Conservation (phyloP, 2,329 filamentous ascomycete genomes). For the Emergomyces africanus region DNA sequence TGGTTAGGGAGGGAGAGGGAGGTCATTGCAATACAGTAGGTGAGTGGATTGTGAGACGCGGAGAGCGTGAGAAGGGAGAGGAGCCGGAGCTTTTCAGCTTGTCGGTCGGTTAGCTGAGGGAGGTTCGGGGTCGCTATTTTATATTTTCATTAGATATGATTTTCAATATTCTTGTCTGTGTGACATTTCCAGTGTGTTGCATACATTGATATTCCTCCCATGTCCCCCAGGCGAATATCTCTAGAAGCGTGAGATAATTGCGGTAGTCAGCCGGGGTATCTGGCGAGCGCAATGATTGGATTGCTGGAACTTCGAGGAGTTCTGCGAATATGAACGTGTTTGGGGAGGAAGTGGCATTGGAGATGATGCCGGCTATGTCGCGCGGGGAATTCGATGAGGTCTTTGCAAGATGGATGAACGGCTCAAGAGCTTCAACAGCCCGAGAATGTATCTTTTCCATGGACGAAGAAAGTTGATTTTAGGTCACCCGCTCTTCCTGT, state of each 20-base stretch:
- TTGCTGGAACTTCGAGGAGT: slow-evolving; percentile 67
- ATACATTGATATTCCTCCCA: slow-evolving; percentile 61
- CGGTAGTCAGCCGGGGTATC: slow-evolving; percentile 48
- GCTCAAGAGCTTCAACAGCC: slow-evolving; percentile 52
- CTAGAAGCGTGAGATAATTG: slow-evolving; percentile 55
- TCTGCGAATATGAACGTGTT: slow-evolving; percentile 91
- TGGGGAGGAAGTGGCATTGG: slow-evolving; percentile 74
- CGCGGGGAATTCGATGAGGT: slow-evolving; percentile 58
- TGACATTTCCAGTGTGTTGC: slow-evolving; percentile 19
- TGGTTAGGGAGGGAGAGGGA: slow-evolving; percentile 54
- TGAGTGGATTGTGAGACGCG: slow-evolving; percentile 52
- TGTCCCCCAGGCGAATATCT: slow-evolving; percentile 88
- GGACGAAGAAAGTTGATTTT: background rate
- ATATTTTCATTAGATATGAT: background rate
- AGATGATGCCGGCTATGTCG: slow-evolving; percentile 73
- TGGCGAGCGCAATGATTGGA: slow-evolving; percentile 54
- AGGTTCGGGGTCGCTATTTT: slow-evolving; percentile 41
- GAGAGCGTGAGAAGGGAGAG: slow-evolving; percentile 78
- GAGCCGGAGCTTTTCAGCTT: slow-evolving; percentile 76
- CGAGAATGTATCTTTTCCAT: slow-evolving; percentile 38
- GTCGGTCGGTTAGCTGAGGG: slow-evolving; percentile 57
- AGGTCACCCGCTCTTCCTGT: background rate
- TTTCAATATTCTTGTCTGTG: slow-evolving; percentile 33
- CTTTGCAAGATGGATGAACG: slow-evolving; percentile 82
- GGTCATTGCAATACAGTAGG: slow-evolving; percentile 55